Evolutionary conservation across 768 basidiomycete species (phyloP), one percentile per base, ranked within the genome.

Genomic region (Cystofilobasidium bisporidii): DNA sequence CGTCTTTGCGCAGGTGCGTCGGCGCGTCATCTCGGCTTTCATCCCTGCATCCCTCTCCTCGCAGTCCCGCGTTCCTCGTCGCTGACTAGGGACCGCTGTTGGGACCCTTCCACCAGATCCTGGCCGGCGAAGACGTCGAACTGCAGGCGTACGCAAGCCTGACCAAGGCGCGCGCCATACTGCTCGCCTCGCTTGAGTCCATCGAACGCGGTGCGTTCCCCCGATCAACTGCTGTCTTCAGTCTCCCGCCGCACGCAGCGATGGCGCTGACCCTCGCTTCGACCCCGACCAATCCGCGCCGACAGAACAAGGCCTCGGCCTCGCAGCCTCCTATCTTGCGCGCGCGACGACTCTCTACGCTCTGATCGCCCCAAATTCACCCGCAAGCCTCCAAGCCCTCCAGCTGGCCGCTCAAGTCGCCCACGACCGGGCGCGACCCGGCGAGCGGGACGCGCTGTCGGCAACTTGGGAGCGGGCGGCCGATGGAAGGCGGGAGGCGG

Each of bases 1-100:
- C 68, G 83, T 90, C 56, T 82, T 91, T 80, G 89, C 89, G 26
- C 89, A 91, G 79, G 89, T 86, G 67, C 69, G 79, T 71, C 20
- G 11, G 3, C 22, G 3, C 17, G 3, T 14, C 33, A 14, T 30
- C 38, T 45, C 15, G 12, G 6, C 12, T 12, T 36, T 12, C 36
- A 5, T 36, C 36, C 36, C 36, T 36, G 6, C 12, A 5, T 12
- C 36, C 36, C 36, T 36, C 36, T 36, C 36, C 36, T 36, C 36
- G 6, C 36, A 6, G 6, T 36, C 36, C 36, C 36, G 6, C 22
- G 14, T 48, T 36, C 28, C 33, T 20, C 36, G 15, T 32, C 28
- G 1, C 26, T 50, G n/a, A n/a, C n/a, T n/a, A n/a, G n/a, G n/a
- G n/a, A n/a, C n/a, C n/a, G n/a, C n/a, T n/a, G n/a, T n/a, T n/a